Evolutionary conservation across 805 yeast genomes (phyloP).

Genomic region (Starmerella vitae): DNA sequence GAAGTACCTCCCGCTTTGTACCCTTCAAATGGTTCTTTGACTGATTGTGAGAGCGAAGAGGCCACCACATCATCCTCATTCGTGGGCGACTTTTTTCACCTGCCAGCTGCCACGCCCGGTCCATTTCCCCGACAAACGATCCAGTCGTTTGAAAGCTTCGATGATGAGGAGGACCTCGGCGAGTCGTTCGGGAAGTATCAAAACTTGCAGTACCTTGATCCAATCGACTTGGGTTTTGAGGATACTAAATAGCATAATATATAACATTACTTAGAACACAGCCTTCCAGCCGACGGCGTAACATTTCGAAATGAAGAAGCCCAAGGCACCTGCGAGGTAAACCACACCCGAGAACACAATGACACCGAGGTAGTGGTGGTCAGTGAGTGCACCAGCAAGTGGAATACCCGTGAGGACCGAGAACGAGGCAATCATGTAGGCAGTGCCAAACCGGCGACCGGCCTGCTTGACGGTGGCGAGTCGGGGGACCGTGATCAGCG

Average conservation of each 20-base stretch:
- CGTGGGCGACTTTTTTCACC: too few relatives aligned
- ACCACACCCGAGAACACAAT: constrained; percentile 25
- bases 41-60: too few relatives aligned
- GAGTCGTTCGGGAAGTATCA: not conserved
- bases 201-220: not conserved
- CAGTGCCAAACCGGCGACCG: constrained; percentile 56
- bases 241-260: not conserved
- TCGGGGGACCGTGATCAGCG: constrained; percentile 58
- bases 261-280: constrained; percentile 4
- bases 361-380: constrained; percentile 25
- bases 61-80: too few relatives aligned
- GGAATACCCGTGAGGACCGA: constrained; percentile 31
- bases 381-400: constrained; percentile 27
- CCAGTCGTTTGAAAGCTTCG: too few relatives aligned
- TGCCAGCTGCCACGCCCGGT: too few relatives aligned
- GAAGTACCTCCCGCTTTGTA: too few relatives aligned
- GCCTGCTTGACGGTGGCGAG: constrained; percentile 51
- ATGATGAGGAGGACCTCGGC: too few relatives aligned
- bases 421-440: constrained; percentile 36
- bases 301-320: constrained; percentile 22
- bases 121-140: too few relatives aligned
- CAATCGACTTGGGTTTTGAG: not conserved
- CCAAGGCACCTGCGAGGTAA: constrained; percentile 22
- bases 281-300: constrained; percentile 22
- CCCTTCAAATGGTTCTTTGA: too few relatives aligned